Conservation (phyloP, 148 eudicot species). For the Nepenthes gracilis region DNA sequence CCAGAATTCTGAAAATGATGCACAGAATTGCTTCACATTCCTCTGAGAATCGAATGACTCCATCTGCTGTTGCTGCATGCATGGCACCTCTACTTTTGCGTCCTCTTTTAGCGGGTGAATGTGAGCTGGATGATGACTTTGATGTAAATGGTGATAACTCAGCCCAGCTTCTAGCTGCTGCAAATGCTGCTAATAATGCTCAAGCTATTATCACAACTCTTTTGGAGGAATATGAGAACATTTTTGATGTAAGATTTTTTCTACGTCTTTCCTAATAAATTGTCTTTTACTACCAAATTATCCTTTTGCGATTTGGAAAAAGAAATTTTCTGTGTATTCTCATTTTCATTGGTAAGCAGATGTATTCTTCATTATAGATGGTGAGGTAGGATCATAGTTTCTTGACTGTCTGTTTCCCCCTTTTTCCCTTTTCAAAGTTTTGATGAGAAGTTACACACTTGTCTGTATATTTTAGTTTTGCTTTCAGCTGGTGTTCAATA, state of each 20-base stretch:
- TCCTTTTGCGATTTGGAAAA: neutral
- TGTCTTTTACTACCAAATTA: neutral
- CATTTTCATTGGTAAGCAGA: too few species aligned
- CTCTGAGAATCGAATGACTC: slow-evolving; percentile 85
- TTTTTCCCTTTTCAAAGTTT: too few species aligned
- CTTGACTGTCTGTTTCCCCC: too few species aligned
- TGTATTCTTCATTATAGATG: too few species aligned
- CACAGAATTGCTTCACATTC: slow-evolving; percentile 68
- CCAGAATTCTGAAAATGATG: slow-evolving; percentile 94
- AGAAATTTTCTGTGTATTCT: neutral
- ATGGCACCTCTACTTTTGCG: slow-evolving; percentile 99
- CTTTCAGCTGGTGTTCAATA: too few species aligned
- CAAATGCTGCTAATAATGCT: slow-evolving; percentile 97
- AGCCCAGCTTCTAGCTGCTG: slow-evolving; percentile 97
- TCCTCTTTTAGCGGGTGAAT: slow-evolving; percentile 97
- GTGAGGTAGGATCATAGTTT: too few species aligned
- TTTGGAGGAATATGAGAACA: slow-evolving; percentile 81
- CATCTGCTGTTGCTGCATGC: slow-evolving; percentile 98
- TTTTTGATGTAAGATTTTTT: slow-evolving; percentile 65
- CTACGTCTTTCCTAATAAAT: neutral
- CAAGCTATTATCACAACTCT: slow-evolving; percentile 83
- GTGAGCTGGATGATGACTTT: slow-evolving; percentile 90
- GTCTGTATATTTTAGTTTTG: too few species aligned
- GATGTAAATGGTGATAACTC: slow-evolving; percentile 76
- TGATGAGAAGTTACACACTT: too few species aligned